phyloP scores from a whole-genome alignment of 2,329 filamentous ascomycete species.

The Talaromyces sp. region DNA sequence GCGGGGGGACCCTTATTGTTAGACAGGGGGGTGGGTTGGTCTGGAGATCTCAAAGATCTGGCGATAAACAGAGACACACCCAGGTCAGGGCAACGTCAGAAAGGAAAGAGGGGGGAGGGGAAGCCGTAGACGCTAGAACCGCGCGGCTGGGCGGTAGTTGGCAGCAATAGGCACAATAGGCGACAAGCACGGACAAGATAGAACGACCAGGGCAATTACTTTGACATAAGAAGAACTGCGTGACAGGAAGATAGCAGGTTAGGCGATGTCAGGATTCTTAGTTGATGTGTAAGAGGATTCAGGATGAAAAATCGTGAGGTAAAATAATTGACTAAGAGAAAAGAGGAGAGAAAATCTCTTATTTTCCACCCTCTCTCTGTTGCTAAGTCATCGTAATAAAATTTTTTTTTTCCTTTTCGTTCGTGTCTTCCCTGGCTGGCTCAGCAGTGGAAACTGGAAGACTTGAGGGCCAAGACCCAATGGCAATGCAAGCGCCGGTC shows the following conservation, averaged over 20 bases:
- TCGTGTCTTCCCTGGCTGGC: background rate
- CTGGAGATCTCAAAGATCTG: background rate
- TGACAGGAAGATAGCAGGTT: constrained; percentile 20
- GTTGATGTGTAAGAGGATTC: constrained; percentile 19
- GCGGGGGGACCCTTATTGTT: background rate
- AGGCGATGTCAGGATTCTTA: background rate
- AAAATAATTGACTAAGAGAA: constrained; percentile 41
- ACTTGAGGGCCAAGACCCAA: constrained; percentile 10
- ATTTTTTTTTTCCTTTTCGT: constrained; percentile 9
- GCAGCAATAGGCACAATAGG: constrained; percentile 32
- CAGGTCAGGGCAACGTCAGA: background rate
- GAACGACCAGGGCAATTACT: constrained; percentile 21
- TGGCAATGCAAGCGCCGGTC: constrained; percentile 5
- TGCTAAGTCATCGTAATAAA: constrained; percentile 8
- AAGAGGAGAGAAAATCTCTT: constrained; percentile 10
- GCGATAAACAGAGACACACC: background rate
- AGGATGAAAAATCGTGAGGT: constrained; percentile 33
- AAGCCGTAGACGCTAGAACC: constrained; percentile 22
- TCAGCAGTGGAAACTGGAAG: constrained; percentile 9
- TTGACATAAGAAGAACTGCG: constrained; percentile 42
- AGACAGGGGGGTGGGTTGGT: background rate
- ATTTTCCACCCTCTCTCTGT: background rate
- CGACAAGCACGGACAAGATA: constrained; percentile 23
- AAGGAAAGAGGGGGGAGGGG: background rate
- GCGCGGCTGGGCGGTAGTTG: constrained; percentile 39